Evolutionary conservation across 139 green algal genomes (phyloP).

Genomic region (Haematococcus sp.): DNA sequence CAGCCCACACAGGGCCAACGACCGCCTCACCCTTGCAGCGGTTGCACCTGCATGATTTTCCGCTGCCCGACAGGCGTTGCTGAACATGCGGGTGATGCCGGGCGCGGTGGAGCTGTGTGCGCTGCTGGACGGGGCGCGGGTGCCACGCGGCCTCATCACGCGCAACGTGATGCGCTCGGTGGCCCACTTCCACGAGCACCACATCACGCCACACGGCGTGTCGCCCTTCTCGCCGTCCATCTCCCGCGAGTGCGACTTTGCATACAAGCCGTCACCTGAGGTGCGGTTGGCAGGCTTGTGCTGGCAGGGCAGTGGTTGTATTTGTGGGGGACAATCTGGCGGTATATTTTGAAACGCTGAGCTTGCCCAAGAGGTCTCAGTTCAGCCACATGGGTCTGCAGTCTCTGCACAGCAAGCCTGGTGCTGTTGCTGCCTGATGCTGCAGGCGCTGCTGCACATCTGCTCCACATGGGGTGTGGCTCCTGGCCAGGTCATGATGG

Average conservation of each 20-base stretch:
- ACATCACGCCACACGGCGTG: conserved; percentile 29
- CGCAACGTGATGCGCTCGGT: conserved; percentile 56
- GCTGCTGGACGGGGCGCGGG: conserved; percentile 47
- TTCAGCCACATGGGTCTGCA: too few species aligned
- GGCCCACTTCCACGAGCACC: conserved; percentile 56
- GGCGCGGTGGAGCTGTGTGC: conserved; percentile 61
- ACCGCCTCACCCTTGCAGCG: too few species aligned
- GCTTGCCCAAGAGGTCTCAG: too few species aligned
- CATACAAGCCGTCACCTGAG: conserved; percentile 45
- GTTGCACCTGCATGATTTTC: too few species aligned
- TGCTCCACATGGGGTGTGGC: conserved; percentile 66
- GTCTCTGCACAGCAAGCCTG: too few species aligned
- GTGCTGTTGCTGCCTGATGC: conserved; percentile 52
- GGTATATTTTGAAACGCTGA: too few species aligned
- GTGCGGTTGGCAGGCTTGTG: background rate
- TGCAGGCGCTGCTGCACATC: conserved; percentile 78
- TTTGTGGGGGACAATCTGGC: too few species aligned
- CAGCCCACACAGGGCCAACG: too few species aligned
- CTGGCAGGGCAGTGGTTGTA: background rate
- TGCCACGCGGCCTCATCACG: conserved; percentile 62
- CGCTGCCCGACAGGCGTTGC: conserved; percentile 62
- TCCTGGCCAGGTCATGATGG: conserved; percentile 68
- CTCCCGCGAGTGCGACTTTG: conserved; percentile 61
- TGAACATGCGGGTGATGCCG: conserved; percentile 77
- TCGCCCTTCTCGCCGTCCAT: conserved; percentile 67